Percentiles rank a stretch among this genome's conserved stretches.
Evolutionary conservation across 805 yeast genomes (phyloP).

Genomic region (Pichia thaimueangensis): DNA sequence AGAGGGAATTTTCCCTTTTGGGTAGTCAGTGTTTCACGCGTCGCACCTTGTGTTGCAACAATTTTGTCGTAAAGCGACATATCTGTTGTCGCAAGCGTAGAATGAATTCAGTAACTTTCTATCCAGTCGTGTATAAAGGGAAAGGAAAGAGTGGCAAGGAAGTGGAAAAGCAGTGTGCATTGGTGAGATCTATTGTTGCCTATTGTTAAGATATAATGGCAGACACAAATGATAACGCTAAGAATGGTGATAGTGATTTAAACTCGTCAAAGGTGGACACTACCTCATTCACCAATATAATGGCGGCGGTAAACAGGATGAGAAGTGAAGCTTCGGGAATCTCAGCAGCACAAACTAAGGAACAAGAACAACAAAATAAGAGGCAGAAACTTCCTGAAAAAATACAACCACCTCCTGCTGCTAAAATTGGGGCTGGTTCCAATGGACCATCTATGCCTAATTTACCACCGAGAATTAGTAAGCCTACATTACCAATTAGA

Average conservation of each 20-base stretch:
- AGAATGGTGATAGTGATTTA: not conserved
- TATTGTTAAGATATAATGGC: too few species aligned
- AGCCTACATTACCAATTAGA: not conserved
- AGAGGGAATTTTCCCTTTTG: too few species aligned
- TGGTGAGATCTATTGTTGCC: too few species aligned
- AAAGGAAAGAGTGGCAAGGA: too few species aligned
- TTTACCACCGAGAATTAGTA: conserved; percentile 9
- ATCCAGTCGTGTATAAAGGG: too few species aligned
- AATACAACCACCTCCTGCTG: conserved; percentile 1
- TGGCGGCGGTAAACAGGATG: conserved; percentile 4
- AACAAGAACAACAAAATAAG: conserved; percentile 1
- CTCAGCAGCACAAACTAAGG: not conserved
- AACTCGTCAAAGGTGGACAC: not conserved
- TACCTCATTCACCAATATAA: not conserved
- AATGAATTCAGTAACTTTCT: too few species aligned
- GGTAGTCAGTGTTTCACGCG: too few species aligned
- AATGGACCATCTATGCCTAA: too few species aligned
- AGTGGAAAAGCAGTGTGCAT: too few species aligned
- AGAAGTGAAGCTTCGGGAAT: not conserved
- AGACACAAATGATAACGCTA: not conserved
- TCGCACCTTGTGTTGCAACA: too few species aligned
- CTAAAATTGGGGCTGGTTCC: too few species aligned
- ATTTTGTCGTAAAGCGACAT: not conserved
- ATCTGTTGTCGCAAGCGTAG: not conserved
- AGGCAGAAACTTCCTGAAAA: conserved; percentile 4